phyloP scores from a whole-genome alignment of 2,329 filamentous ascomycete species.

The Colletotrichum plurivorum region DNA sequence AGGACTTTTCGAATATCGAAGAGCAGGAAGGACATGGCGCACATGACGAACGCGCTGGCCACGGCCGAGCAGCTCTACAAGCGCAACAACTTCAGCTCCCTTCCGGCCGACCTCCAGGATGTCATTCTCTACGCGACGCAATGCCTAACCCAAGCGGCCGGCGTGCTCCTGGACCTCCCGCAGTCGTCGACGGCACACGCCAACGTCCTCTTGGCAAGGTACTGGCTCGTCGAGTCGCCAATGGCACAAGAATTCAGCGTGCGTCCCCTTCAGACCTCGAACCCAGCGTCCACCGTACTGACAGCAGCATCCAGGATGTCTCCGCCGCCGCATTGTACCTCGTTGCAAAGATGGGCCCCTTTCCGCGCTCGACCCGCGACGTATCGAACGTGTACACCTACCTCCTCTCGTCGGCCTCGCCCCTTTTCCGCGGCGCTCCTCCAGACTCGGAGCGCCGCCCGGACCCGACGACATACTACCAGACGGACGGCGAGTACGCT shows the following conservation, averaged over 20 bases:
- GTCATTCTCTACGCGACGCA: slow-evolving; percentile 80
- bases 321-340: slow-evolving; percentile 88
- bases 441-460: slow-evolving; percentile 47
- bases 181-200: slow-evolving; percentile 90
- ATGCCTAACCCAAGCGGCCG: slow-evolving; percentile 82
- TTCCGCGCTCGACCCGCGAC: slow-evolving; percentile 82
- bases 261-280: slow-evolving; percentile 40
- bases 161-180: slow-evolving; percentile 84
- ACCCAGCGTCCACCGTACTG: background rate
- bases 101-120: slow-evolving; percentile 80
- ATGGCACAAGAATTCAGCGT: slow-evolving; percentile 72
- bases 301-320: slow-evolving; percentile 71
- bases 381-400: slow-evolving; percentile 89
- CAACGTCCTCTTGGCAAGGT: slow-evolving; percentile 84
- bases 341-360: slow-evolving; percentile 84
- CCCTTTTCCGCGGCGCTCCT: slow-evolving; percentile 62
- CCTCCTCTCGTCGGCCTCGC: slow-evolving; percentile 75
- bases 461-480: slow-evolving; percentile 72
- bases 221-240: slow-evolving; percentile 76
- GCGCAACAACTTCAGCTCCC: slow-evolving; percentile 66
- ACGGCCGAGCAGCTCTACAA: slow-evolving; percentile 78
- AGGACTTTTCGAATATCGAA: no score
- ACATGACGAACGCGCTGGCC: slow-evolving; percentile 75
- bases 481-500: slow-evolving; percentile 81
- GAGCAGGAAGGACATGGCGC: slow-evolving; percentile 26